Conservation (phyloP, 805 yeast species). For the Starmera dryadoides region DNA sequence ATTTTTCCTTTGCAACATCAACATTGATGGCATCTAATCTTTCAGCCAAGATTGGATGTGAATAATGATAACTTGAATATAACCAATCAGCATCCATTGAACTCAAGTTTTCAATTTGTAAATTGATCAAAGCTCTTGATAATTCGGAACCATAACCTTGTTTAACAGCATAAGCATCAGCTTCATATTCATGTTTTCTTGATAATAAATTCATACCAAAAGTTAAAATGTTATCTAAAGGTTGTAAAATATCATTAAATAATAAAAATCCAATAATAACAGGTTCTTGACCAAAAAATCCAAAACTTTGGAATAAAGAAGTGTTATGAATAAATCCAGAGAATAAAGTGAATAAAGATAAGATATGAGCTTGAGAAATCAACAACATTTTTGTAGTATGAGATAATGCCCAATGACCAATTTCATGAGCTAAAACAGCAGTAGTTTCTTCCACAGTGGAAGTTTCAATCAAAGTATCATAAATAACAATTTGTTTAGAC, state of each 20-base stretch:
- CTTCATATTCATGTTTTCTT: slow-evolving; percentile 89
- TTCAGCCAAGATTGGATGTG: slow-evolving; percentile 90
- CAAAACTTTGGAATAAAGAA: slow-evolving; percentile 73
- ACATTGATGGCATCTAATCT: slow-evolving; percentile 68
- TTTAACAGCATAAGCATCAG: slow-evolving; percentile 77
- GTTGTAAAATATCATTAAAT: slow-evolving; percentile 72
- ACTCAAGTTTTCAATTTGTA: slow-evolving; percentile 75
- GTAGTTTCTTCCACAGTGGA: slow-evolving; percentile 74
- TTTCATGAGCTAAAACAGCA: slow-evolving; percentile 96
- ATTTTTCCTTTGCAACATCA: slow-evolving; percentile 16
- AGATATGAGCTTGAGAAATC: slow-evolving; percentile 56
- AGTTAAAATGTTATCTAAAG: slow-evolving; percentile 62
- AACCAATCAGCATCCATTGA: slow-evolving; percentile 87
- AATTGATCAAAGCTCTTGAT: slow-evolving; percentile 62
- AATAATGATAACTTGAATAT: slow-evolving; percentile 80
- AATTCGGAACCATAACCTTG: slow-evolving; percentile 67
- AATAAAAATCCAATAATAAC: slow-evolving; percentile 74
- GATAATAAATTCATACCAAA: slow-evolving; percentile 64
- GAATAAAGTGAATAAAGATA: slow-evolving; percentile 63
- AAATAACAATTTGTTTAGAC: slow-evolving; percentile 92
- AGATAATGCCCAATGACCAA: slow-evolving; percentile 94
- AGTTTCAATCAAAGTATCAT: slow-evolving; percentile 82
- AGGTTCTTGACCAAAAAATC: slow-evolving; percentile 62
- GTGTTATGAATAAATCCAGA: slow-evolving; percentile 73
- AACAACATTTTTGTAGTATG: slow-evolving; percentile 77